phyloP scores from a whole-genome alignment of 2,329 filamentous ascomycete species.

The Colletotrichum salicis region DNA sequence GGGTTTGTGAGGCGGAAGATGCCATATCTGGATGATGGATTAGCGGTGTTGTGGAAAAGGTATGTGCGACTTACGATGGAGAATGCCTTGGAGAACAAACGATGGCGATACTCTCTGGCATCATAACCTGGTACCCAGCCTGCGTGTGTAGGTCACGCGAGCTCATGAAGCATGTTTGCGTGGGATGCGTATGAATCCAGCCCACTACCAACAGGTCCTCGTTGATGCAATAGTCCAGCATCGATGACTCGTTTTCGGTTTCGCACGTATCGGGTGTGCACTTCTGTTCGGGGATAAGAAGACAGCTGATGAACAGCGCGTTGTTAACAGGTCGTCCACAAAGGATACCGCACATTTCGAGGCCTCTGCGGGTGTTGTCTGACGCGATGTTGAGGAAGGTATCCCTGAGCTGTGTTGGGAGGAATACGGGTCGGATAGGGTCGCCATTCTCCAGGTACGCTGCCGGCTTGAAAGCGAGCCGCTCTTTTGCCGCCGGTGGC shows the following conservation, averaged over 20 bases:
- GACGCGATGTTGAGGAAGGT: constrained; percentile 80
- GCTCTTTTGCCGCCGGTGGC: constrained; percentile 58
- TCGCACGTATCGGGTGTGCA: constrained; percentile 95
- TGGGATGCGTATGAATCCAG: constrained; percentile 98
- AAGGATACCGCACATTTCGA: constrained; percentile 96
- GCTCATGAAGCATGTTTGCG: constrained; percentile 98
- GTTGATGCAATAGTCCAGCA: constrained; percentile 89
- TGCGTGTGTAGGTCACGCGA: constrained; percentile 94
- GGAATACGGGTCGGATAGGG: constrained; percentile 86
- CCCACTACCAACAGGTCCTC: constrained; percentile 88
- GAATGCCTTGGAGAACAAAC: constrained; percentile 89
- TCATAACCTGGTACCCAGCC: constrained; percentile 93
- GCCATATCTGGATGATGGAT: constrained; percentile 72
- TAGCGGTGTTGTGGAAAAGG: constrained; percentile 8
- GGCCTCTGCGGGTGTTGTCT: constrained; percentile 80
- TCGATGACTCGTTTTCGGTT: constrained; percentile 83
- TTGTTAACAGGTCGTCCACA: constrained; percentile 93
- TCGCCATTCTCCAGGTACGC: constrained; percentile 91
- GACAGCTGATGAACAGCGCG: constrained; percentile 87
- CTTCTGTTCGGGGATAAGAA: constrained; percentile 91
- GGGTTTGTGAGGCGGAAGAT: constrained; percentile 95
- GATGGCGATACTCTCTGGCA: constrained; percentile 95
- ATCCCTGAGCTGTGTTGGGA: constrained; percentile 79
- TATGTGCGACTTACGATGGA: constrained; percentile 71
- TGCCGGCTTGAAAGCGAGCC: constrained; percentile 83